phyloP scores from a whole-genome alignment of 495 filamentous ascomycete genomes.

The Penicillium taxi region DNA sequence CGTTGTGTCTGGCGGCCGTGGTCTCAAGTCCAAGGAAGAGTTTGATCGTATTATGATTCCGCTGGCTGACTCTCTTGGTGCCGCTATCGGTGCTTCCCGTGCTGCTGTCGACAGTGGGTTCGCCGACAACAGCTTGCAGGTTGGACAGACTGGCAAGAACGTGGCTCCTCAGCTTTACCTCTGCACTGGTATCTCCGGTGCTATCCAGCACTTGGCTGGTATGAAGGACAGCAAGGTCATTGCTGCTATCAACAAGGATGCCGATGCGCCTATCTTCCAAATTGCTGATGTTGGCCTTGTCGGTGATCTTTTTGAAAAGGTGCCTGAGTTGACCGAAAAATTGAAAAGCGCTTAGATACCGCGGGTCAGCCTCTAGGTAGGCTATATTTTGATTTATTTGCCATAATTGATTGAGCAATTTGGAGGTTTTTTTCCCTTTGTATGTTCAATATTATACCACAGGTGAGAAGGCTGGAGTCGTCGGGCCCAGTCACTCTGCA shows the following conservation, averaged over 20 bases:
- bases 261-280: constrained; percentile 96
- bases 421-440: constrained; percentile 7
- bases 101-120: constrained; percentile 96
- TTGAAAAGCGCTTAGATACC: constrained; percentile 53
- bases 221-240: constrained; percentile 99
- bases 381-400: constrained; percentile 16
- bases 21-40: constrained; percentile 93
- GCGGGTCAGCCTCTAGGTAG: constrained; percentile 8
- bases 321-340: constrained; percentile 95
- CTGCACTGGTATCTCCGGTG: constrained; percentile 90
- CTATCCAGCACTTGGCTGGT: constrained; percentile 96
- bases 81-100: constrained; percentile 87
- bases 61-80: constrained; percentile 82
- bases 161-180: constrained; percentile 94
- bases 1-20: constrained; percentile 91
- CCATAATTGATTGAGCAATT: constrained; percentile 19
- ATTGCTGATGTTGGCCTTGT: constrained; percentile 92
- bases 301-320: constrained; percentile 90
- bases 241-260: constrained; percentile 96
- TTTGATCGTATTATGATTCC: constrained; percentile 90
- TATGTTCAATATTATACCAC: constrained; percentile 27
- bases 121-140: constrained; percentile 98
- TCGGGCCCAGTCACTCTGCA: constrained; percentile 9
- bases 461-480: constrained; percentile 15
- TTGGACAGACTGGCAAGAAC: constrained; percentile 97